phyloP scores from a whole-genome alignment of 257 asterid species.

The Nicotiana sylvestris region DNA sequence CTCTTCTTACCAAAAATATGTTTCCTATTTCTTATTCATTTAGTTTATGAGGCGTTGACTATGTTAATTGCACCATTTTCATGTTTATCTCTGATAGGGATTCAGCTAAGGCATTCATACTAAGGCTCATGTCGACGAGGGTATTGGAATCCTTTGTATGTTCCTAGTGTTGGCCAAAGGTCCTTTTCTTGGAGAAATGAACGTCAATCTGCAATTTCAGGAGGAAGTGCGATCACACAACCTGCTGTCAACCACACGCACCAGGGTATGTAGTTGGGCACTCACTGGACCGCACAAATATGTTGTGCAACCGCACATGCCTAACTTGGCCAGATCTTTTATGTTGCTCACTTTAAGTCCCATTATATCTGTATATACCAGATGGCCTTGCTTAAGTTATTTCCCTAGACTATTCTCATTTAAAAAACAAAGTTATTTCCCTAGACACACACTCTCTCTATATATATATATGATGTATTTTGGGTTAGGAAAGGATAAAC shows the following conservation, averaged over 20 bases:
- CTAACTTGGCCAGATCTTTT: not conserved
- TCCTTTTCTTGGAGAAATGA: not conserved
- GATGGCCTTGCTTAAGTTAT: not conserved
- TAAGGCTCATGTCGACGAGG: not conserved
- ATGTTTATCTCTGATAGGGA: not conserved
- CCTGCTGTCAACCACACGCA: no score
- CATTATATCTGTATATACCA: not conserved
- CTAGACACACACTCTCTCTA: no score
- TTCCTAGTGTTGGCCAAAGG: not conserved
- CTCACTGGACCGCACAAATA: not conserved
- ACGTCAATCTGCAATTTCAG: not conserved
- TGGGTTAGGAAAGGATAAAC: no score
- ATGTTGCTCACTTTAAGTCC: not conserved
- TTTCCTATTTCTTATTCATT: not conserved
- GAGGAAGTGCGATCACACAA: no score
- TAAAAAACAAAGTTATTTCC: no score
- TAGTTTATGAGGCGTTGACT: not conserved
- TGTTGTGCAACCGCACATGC: not conserved
- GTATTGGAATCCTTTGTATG: not conserved
- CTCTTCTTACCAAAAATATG: no score
- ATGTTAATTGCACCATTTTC: not conserved
- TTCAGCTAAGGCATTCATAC: not conserved
- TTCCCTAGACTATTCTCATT: no score
- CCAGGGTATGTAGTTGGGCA: not conserved
- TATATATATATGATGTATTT: no score